Evolutionary conservation across 768 basidiomycete genomes (phyloP).

Genomic region (Tricholoma bakamatsutake): DNA sequence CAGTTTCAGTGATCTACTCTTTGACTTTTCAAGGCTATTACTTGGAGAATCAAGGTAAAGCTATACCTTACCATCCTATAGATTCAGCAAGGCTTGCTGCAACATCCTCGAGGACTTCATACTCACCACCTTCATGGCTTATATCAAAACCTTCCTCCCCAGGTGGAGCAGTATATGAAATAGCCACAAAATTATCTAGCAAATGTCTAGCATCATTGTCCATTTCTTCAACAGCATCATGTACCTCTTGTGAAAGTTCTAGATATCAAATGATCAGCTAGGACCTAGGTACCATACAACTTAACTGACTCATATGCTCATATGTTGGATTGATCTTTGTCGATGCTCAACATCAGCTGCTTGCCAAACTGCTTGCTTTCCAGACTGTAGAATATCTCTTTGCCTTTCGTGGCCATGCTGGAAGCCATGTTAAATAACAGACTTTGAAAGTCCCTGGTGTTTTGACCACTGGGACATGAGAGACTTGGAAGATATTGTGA

Average conservation of each 20-base stretch:
- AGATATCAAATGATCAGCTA: neutral
- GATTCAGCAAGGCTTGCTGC: slow-evolving; percentile 1
- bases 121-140: no score
- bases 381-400: neutral
- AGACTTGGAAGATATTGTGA: no score
- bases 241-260: neutral
- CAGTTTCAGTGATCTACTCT: slow-evolving; percentile 2
- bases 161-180: slow-evolving; percentile 3
- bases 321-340: neutral
- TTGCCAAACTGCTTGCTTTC: neutral
- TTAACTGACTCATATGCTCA: neutral
- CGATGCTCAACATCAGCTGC: neutral
- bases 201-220: slow-evolving; percentile 2
- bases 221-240: slow-evolving; percentile 1
- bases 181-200: slow-evolving; percentile 3
- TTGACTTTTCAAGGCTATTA: slow-evolving; percentile 1
- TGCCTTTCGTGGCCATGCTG: neutral
- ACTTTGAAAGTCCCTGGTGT: neutral
- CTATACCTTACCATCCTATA: neutral
- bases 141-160: no score
- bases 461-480: neutral
- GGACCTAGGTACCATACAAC: neutral
- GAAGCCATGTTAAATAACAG: neutral
- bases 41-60: neutral
- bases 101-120: no score